These are phyloP conservation scores for Reticulascus tulasneorum DNA, from an alignment of 2,329 filamentous ascomycete genomes.

Conservation along the genomic window DNA sequence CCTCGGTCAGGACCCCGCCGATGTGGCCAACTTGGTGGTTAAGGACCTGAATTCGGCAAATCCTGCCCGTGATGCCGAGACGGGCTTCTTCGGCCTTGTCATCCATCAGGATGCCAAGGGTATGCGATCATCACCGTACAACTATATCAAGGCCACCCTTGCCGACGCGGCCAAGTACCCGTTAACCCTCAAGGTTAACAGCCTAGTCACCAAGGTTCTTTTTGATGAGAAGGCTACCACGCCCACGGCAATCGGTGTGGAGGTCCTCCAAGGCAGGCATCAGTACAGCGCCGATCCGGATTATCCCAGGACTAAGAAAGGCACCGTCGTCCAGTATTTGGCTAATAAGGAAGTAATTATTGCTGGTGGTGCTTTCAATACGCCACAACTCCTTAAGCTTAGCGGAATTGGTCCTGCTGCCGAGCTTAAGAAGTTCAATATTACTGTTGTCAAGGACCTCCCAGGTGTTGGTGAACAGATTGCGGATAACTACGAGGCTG, in stretches of 20 bases:
- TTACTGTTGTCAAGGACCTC: slow-evolving; percentile 39
- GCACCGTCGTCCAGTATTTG: slow-evolving; percentile 13
- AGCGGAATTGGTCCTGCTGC: slow-evolving; percentile 43
- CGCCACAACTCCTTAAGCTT: slow-evolving; percentile 48
- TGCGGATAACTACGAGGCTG: slow-evolving; percentile 36
- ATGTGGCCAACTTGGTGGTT: neutral
- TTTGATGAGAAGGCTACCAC: slow-evolving; percentile 24
- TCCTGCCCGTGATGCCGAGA: slow-evolving; percentile 19
- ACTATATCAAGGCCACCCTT: slow-evolving; percentile 20
- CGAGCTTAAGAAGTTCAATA: slow-evolving; percentile 39
- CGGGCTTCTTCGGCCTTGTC: slow-evolving; percentile 20
- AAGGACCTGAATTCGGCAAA: slow-evolving; percentile 12
- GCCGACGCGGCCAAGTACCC: slow-evolving; percentile 34
- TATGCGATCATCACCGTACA: slow-evolving; percentile 10
- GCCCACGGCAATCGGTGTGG: slow-evolving; percentile 34
- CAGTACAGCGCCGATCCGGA: slow-evolving; percentile 39
- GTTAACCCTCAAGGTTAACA: slow-evolving; percentile 25
- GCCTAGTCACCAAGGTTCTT: slow-evolving; percentile 32
- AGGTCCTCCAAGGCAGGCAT: slow-evolving; percentile 34
- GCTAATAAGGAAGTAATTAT: slow-evolving; percentile 43
- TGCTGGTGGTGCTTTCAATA: slow-evolving; percentile 44
- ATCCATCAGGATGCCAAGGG: slow-evolving; percentile 13
- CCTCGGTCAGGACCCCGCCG: slow-evolving; percentile 10
- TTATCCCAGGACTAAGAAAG: slow-evolving; percentile 15
- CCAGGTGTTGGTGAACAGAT: slow-evolving; percentile 48